Evolutionary conservation across 805 yeast genomes (phyloP).

Genomic region (Hermanozyma aechmeae): DNA sequence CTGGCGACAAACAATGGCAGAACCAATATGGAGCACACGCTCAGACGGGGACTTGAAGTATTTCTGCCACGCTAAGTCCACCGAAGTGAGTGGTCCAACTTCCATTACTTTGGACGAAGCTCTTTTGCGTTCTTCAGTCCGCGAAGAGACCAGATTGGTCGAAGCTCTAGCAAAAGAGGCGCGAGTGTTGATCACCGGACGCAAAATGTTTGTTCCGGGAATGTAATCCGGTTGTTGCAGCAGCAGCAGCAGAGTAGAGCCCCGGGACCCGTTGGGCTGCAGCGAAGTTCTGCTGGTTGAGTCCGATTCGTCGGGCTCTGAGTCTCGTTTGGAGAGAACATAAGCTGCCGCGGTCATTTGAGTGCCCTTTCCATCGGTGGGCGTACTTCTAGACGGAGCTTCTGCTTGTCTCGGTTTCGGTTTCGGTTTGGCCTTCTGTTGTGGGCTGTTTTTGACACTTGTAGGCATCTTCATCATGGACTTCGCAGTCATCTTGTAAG

Average conservation of each 20-base stretch:
- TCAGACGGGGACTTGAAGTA: constrained; percentile 49
- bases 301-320: constrained; percentile 3
- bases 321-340: constrained; percentile 21
- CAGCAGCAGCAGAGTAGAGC: background rate
- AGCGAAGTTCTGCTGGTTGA: constrained; percentile 6
- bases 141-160: background rate
- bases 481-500: constrained; percentile 66
- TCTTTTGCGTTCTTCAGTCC: constrained; percentile 4
- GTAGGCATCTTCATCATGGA: constrained; percentile 69
- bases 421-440: constrained; percentile 2
- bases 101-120: constrained; percentile 22
- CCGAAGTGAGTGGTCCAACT: constrained; percentile 37
- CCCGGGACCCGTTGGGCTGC: background rate
- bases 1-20: constrained; percentile 36
- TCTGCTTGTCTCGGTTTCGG: background rate
- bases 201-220: constrained; percentile 50
- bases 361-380: constrained; percentile 2
- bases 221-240: constrained; percentile 33
- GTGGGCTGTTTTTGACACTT: constrained; percentile 6
- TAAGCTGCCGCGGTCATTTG: constrained; percentile 26
- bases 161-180: constrained; percentile 10
- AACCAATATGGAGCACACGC: constrained; percentile 49
- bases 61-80: constrained; percentile 53
- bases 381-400: background rate
- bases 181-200: constrained; percentile 39